A percentile compares a stretch with the other conserved stretches of the same genome.
phyloP scores from a whole-genome alignment of 805 yeast species.

The Saccharomycopsis babjevae region DNA sequence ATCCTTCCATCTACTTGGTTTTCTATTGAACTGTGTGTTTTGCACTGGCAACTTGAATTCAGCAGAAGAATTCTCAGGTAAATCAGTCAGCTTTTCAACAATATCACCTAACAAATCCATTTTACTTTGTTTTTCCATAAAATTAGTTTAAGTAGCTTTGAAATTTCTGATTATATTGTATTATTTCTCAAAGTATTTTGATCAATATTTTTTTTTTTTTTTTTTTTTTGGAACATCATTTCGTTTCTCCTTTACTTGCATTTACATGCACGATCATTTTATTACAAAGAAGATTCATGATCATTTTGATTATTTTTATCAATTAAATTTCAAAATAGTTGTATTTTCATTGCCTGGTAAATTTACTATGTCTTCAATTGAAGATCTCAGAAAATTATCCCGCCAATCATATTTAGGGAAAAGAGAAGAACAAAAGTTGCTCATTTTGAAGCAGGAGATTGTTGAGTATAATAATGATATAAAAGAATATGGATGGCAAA shows the following conservation, averaged over 20 bases:
- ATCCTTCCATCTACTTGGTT: slow-evolving; percentile 42
- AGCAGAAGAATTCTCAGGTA: slow-evolving; percentile 21
- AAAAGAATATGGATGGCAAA: slow-evolving; percentile 42
- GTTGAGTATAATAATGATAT: slow-evolving; percentile 40
- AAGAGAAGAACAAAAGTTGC: slow-evolving; percentile 12
- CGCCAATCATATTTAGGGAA: slow-evolving; percentile 10
- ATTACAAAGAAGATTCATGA: too few relatives aligned
- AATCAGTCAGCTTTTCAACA: slow-evolving; percentile 45
- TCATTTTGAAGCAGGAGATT: slow-evolving; percentile 29
- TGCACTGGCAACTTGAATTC: slow-evolving; percentile 2
- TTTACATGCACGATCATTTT: too few relatives aligned
- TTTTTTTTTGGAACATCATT: too few relatives aligned
- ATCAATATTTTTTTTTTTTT: too few relatives aligned
- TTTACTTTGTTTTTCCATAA: not conserved
- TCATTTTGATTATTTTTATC: too few relatives aligned
- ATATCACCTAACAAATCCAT: slow-evolving; percentile 71
- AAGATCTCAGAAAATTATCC: slow-evolving; percentile 13
- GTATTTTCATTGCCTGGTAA: too few relatives aligned
- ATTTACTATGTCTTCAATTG: not conserved
- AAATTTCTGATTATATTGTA: too few relatives aligned
- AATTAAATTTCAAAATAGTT: too few relatives aligned
- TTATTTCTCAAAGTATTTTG: too few relatives aligned
- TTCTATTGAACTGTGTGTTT: slow-evolving; percentile 21
- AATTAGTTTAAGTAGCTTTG: not conserved
- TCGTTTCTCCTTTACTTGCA: too few relatives aligned